Percentiles rank a stretch among this genome's conserved stretches.
These are phyloP conservation scores for Ophiostoma angusticollis DNA, from an alignment of 2,329 filamentous ascomycete genomes.

Conservation along the genomic window DNA sequence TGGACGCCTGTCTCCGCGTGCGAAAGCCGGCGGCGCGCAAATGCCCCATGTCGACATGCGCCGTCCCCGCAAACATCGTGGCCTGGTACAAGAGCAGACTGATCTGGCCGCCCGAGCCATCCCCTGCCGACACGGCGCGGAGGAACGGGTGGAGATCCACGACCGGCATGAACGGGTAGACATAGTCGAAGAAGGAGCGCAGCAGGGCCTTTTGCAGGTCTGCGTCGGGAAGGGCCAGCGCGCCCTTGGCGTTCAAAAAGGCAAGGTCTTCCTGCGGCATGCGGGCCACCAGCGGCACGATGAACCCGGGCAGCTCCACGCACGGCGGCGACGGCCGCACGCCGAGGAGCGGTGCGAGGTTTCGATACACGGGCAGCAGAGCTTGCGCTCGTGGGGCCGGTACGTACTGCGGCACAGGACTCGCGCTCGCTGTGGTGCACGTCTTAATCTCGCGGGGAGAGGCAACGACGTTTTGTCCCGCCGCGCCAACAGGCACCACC, in stretches of 20 bases:
- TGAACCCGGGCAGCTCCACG: neutral
- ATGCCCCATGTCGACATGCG: too few species aligned
- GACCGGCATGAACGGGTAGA: constrained; percentile 55
- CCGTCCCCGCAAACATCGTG: constrained; percentile 36
- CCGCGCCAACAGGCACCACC: too few species aligned
- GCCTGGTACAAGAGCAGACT: constrained; percentile 43
- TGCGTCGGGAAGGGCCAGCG: constrained; percentile 43
- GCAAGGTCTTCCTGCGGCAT: constrained; percentile 33
- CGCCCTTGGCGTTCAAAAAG: constrained; percentile 51
- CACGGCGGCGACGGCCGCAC: neutral
- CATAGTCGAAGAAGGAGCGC: constrained; percentile 24
- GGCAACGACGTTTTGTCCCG: too few species aligned
- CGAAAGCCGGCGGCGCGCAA: constrained; percentile 46
- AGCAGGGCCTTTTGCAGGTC: constrained; percentile 48
- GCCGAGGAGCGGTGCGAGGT: too few species aligned
- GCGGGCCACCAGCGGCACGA: neutral
- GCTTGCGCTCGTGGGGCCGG: too few species aligned
- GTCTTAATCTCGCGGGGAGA: too few species aligned
- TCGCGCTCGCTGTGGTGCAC: too few species aligned
- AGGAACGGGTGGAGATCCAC: constrained; percentile 32
- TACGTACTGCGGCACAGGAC: too few species aligned
- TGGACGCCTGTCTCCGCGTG: constrained; percentile 45
- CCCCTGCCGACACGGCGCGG: constrained; percentile 29
- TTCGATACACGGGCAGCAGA: too few species aligned
- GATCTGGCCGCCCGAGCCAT: constrained; percentile 35